Evolutionary conservation across 192 early-diverging fungal species (phyloP).

Genomic region (Coemansia sp.): DNA sequence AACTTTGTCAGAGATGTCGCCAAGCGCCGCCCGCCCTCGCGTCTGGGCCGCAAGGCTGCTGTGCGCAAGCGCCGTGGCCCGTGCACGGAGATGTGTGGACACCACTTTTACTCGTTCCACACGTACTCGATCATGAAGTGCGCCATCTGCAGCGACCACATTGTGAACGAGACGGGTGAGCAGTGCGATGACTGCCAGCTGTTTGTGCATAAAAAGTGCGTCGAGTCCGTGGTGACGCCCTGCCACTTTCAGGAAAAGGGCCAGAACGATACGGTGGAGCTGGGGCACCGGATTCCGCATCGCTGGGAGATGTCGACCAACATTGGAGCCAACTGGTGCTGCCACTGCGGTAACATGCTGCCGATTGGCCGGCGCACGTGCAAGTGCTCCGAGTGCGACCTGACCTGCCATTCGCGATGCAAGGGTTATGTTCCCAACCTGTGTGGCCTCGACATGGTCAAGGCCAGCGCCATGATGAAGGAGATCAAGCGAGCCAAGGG

Average conservation of each 20-base stretch:
- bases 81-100: conserved; percentile 84
- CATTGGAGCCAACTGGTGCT: conserved; percentile 91
- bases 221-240: conserved; percentile 77
- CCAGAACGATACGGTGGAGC: conserved; percentile 26
- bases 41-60: conserved; percentile 71
- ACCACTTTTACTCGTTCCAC: conserved; percentile 85
- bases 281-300: conserved; percentile 92
- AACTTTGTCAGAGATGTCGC: conserved; percentile 69
- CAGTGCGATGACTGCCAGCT: conserved; percentile 97
- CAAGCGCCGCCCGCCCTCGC: conserved; percentile 44
- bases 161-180: conserved; percentile 82
- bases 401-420: conserved; percentile 81
- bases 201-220: conserved; percentile 91
- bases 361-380: conserved; percentile 61
- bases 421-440: conserved; percentile 83
- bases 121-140: conserved; percentile 99
- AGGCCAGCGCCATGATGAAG: conserved; percentile 81
- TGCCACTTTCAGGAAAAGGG: conserved; percentile 63
- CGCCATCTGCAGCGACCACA: conserved; percentile 90
- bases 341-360: conserved; percentile 96
- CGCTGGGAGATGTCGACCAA: conserved; percentile 85
- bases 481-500: conserved; percentile 69
- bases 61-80: conserved; percentile 78
- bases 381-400: conserved; percentile 73
- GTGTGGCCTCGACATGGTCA: conserved; percentile 84